A percentile compares a stretch with the other conserved stretches of the same genome.
These are phyloP conservation scores for Lenwebbia sp. DNA, from an alignment of 345 rosid genomes.

Conservation along the genomic window DNA sequence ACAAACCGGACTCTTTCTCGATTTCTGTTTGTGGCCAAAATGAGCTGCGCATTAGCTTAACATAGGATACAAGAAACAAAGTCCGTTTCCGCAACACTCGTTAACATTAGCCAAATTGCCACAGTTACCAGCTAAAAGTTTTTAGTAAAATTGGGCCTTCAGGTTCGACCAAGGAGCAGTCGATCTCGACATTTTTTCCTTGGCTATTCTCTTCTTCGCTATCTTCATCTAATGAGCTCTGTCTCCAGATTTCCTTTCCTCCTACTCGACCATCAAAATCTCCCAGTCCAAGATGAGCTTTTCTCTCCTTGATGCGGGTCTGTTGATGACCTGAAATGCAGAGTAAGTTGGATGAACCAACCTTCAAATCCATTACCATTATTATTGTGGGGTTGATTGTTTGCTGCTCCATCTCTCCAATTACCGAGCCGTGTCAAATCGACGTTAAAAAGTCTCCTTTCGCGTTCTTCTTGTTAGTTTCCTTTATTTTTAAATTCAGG, in stretches of 20 bases:
- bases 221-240: background rate
- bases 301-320: background rate
- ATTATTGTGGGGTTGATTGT: background rate
- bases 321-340: background rate
- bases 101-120: background rate
- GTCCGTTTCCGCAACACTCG: background rate
- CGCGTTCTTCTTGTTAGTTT: background rate
- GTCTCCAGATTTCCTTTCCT: background rate
- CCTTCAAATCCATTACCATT: too few species aligned
- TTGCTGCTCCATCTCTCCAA: background rate
- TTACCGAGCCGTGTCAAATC: background rate
- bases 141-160: background rate
- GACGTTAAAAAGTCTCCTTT: background rate
- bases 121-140: background rate
- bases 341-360: background rate
- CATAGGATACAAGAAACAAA: background rate
- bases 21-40: background rate
- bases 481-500: too few species aligned
- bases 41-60: background rate
- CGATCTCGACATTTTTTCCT: background rate
- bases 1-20: background rate
- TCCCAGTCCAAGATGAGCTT: background rate
- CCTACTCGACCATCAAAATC: background rate
- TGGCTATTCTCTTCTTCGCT: background rate
- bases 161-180: background rate